Conservation (phyloP, 306 rosid genomes). For the Datisca glomerata region DNA sequence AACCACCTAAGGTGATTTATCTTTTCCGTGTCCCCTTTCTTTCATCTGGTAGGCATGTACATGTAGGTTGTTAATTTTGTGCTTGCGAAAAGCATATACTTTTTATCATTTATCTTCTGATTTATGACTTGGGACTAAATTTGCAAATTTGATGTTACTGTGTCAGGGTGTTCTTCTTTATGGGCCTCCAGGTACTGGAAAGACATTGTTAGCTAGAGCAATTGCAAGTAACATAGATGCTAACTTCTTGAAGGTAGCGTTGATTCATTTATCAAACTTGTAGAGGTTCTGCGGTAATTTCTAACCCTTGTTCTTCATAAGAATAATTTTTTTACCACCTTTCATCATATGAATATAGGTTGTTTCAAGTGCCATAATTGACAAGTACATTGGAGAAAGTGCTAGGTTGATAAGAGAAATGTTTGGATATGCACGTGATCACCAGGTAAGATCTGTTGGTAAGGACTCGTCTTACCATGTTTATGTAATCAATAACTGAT, state of each 20-base stretch:
- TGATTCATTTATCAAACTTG: not conserved
- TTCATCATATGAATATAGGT: slow-evolving; percentile 35
- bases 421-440: slow-evolving; percentile 99
- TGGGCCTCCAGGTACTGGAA: slow-evolving; percentile 99
- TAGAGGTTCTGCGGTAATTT: not conserved
- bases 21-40: not conserved
- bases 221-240: slow-evolving; percentile 98
- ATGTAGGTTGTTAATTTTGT: too few relatives aligned
- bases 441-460: slow-evolving; percentile 48
- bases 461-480: slow-evolving; percentile 5
- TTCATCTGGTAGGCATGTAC: too few relatives aligned
- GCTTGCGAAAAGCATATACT: too few relatives aligned
- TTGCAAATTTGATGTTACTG: too few relatives aligned
- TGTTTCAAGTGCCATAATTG: slow-evolving; percentile 96
- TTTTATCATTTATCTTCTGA: too few relatives aligned
- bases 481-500: slow-evolving; percentile 1
- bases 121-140: too few relatives aligned
- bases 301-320: not conserved
- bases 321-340: not conserved
- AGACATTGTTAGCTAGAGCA: slow-evolving; percentile 94
- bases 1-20: slow-evolving; percentile 79
- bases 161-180: slow-evolving; percentile 97
- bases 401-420: slow-evolving; percentile 93
- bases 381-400: slow-evolving; percentile 94
- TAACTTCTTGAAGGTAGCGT: slow-evolving; percentile 73